Evolutionary conservation across 805 yeast genomes (phyloP), one percentile per base, ranked within the genome.

Genomic region (Saturnispora silvae): DNA sequence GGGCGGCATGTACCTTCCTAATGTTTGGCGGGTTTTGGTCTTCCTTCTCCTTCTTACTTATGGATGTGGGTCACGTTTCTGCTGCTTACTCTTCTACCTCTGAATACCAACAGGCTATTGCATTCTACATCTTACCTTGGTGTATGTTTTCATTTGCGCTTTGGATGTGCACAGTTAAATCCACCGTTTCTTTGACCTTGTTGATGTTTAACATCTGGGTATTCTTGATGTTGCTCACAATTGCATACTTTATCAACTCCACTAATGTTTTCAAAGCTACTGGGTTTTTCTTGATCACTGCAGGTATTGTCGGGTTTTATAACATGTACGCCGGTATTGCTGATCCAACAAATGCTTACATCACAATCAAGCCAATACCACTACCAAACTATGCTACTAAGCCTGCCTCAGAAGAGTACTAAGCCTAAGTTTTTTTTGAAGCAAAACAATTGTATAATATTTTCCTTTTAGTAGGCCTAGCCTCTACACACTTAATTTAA

Each of bases 1-100:
- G 75, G 65, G 78, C 73, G 18, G 67, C 67, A 28, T 65, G 74
- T 31, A 70, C 73, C 1, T 62, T 73, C 34, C 55, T 64, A 20
- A 64, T 68, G 50, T 73, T 65, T 54, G 78, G 77, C 19, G 70
- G 74, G 0, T 73, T 72, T 50, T 73, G 75, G 70, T 53, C 68
- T 37, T 58, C 69, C 3, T 72, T 61, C 47, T 70, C 70, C 3
- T 65, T 67, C 37, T 55, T 72, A 5, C 50, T 62, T 38, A 63
- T 68, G 42, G 62, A 63, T 29, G 53, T 63, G 5, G 70, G 70
- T 46, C 68, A 65, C 1, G 60, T 70, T 19, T 41, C 52, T 1
- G 54, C 57, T 1, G 57, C 66, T 1, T 72, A 71, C 41, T 3
- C 46, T 7, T 53, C 62, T 11, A 49, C 54, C 3, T 53, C 55